Percentiles rank a stretch among this genome's conserved stretches.
phyloP scores from a whole-genome alignment of 2,329 filamentous ascomycete genomes.

The Graphium sp. region DNA sequence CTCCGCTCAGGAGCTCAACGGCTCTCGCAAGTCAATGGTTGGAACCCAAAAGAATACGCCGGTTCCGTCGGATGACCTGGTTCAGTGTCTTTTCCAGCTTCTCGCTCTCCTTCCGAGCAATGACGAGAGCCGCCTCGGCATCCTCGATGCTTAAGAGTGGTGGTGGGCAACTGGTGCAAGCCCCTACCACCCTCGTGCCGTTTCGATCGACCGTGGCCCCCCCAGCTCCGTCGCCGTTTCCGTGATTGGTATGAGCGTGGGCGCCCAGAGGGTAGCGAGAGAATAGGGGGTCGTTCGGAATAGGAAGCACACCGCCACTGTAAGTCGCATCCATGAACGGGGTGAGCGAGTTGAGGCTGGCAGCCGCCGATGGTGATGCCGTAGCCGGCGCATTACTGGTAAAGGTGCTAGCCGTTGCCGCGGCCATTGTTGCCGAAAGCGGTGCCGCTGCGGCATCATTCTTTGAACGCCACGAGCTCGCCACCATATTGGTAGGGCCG shows the following conservation, averaged over 20 bases:
- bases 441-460: constrained; percentile 13
- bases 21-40: constrained; percentile 5
- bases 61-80: constrained; percentile 42
- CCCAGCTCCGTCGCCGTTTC: no score
- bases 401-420: no score
- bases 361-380: constrained; percentile 14
- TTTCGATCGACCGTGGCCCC: constrained; percentile 4
- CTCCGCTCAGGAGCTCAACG: neutral
- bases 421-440: constrained; percentile 10
- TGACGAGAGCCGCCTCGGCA: constrained; percentile 35
- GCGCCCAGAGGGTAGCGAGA: constrained; percentile 1
- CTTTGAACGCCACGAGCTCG: constrained; percentile 1
- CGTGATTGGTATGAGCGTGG: no score
- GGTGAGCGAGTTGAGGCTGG: constrained; percentile 34
- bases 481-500: constrained; percentile 24
- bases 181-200: no score
- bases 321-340: constrained; percentile 15
- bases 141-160: constrained; percentile 46
- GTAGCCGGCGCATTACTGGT: neutral
- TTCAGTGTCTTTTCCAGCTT: constrained; percentile 45
- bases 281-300: constrained; percentile 2
- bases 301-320: neutral
- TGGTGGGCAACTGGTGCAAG: constrained; percentile 22
- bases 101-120: constrained; percentile 42
- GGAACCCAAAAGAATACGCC: constrained; percentile 28